Evolutionary conservation across 2,329 filamentous ascomycete genomes (phyloP), one percentile per base, ranked within the genome.

Genomic region (Cytospora piceicola): DNA sequence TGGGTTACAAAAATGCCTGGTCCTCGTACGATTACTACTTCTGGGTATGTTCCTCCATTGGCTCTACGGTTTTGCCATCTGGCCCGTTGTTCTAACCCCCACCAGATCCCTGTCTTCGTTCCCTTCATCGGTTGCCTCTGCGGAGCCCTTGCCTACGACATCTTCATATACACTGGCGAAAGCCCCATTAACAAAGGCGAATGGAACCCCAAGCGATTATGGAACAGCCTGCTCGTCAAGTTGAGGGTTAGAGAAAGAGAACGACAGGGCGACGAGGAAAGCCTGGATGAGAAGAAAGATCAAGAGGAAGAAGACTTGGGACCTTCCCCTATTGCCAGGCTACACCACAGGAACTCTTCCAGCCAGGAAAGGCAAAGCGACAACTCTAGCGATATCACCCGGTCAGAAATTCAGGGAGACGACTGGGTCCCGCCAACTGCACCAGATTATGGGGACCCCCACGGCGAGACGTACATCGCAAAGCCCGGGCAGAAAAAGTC

Each of bases 21-120:
- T 56, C 60, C 24, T 52, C 60, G 4, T 62, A 62, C n/a, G 34
- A 62, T 12, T 56, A 62, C 22, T 62, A 62, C 29, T 62, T 62
- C n/a, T 62, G 53, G 60, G 60, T 57, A 36, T 34, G 52, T 15
- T 11, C 4, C 3, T 46, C 20, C n/a, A 22, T 11, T 22, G 2
- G 2, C 12, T 15, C 36, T 2, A 22, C 11, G 8, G 3, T n/a
- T 1, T 46, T 11, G n/a, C 17, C 5, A 2, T 9, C 4, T 17
- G 42, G 22, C n/a, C 34, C 20, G n/a, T 6, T 22, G 54, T 15
- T 56, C 27, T 56, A 6, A 56, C 39, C 15, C 1, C 20, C 17
- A 11, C 5, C 29, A 62, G 60, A 62, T 62, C 53, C 60, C 60
- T 2, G 2, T 49, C 29, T 62, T 62, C 8, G 24, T 56, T 11